Base-by-base conservation (phyloP, 2,329 filamentous ascomycete genomes). In the Mariannaea sp. region DNA sequence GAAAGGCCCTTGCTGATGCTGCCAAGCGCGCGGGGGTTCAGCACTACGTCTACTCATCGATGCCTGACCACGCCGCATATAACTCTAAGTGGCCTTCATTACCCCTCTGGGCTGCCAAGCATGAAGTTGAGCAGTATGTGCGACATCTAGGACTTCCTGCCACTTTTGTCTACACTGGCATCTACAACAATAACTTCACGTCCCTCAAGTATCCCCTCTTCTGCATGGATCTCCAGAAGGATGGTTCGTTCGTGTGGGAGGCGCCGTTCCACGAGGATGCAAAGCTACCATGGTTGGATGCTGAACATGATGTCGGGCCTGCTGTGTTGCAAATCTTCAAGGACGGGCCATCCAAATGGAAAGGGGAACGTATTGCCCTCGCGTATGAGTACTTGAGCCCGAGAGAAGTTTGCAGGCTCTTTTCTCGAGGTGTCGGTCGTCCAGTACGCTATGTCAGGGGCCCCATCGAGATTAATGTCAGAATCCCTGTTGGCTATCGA, bases 111-210 rank as follows among this genome's bases (percentile, higher is more conserved):
- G 86, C 89, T 4, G 87, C 88, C 56, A 99, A 99, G 74, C 92
- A 95, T 73, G 87, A 89, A 43, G 88, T 97, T 35, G 94, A 97
- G 73, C 89, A 94, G 49, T 96, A 97, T 71, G 83, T 97, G 45
- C 85, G 90, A 53, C 84, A 91, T 69, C 83, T 96, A 33, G 86
- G 86, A 8, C 79, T 97, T 9, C 90, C 90, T 0, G 86, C 92
- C 1, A 97, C 93, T 0, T 97, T 96, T 71, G 87, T 97, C 60
- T 97, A 97, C 73, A 91, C 92, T 8, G 94, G 93, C 55, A 97
- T 97, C 65, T 99, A 97, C 79, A 96, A 97, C 80, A 97, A 97
- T 75, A 97, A 99, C 71, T 99, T 97, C 74, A 97, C 93, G 24
- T 94, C 90, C 40, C 80, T 97, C 26, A 86, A 85, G 1, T 97